These are phyloP conservation scores for Cystofilobasidium macerans DNA, from an alignment of 768 basidiomycete genomes.

Conservation along the genomic window DNA sequence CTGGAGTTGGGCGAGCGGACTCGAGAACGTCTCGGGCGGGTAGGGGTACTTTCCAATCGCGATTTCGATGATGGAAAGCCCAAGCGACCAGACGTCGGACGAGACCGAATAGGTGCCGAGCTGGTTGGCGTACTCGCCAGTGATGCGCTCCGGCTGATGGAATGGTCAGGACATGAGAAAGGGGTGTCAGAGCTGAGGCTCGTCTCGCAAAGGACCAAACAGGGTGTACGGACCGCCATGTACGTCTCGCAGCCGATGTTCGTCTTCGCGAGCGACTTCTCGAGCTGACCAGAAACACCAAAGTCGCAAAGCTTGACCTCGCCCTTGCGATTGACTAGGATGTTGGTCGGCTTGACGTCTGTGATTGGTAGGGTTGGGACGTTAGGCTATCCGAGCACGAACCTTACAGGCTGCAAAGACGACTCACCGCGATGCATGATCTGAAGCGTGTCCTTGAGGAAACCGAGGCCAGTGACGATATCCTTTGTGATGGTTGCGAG, in stretches of 20 bases:
- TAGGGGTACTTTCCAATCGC: slow-evolving; percentile 83
- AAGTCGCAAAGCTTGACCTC: slow-evolving; percentile 94
- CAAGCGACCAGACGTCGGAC: slow-evolving; percentile 92
- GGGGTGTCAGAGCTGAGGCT: neutral
- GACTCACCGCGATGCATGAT: slow-evolving; percentile 60
- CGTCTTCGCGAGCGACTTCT: slow-evolving; percentile 90
- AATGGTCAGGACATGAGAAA: slow-evolving; percentile 6
- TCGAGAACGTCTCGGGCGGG: slow-evolving; percentile 91
- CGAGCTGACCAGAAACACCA: slow-evolving; percentile 95
- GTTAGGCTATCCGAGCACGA: no score
- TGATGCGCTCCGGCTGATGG: slow-evolving; percentile 80
- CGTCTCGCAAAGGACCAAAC: neutral
- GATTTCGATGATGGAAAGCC: slow-evolving; percentile 85
- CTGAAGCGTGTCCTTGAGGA: slow-evolving; percentile 87
- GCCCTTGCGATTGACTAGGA: slow-evolving; percentile 78
- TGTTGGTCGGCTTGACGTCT: slow-evolving; percentile 92
- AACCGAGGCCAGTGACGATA: slow-evolving; percentile 82
- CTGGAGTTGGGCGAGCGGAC: slow-evolving; percentile 92
- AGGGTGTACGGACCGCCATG: slow-evolving; percentile 67
- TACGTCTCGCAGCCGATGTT: slow-evolving; percentile 98
- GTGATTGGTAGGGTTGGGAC: no score
- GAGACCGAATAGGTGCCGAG: slow-evolving; percentile 86
- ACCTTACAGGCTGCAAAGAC: neutral
- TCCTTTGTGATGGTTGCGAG: slow-evolving; percentile 66
- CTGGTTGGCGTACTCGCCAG: slow-evolving; percentile 79